These are phyloP conservation scores for Epichloe brachyelytri DNA, from an alignment of 2,329 filamentous ascomycete species.

Conservation along the genomic window DNA sequence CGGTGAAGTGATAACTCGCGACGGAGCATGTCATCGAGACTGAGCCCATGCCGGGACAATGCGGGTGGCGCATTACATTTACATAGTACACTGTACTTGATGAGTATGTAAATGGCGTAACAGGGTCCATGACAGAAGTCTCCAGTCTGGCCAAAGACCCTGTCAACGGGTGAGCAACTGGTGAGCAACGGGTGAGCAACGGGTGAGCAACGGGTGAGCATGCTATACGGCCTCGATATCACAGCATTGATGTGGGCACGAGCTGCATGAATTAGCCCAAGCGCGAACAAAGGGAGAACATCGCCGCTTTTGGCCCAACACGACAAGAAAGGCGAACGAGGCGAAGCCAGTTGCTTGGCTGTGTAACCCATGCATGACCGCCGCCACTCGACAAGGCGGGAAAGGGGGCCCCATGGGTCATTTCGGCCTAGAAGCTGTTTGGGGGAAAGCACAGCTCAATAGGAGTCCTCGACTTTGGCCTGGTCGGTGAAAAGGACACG, in stretches of 20 bases:
- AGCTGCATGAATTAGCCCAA: neutral
- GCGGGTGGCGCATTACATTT: neutral
- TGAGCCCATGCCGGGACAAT: neutral
- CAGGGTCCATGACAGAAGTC: neutral
- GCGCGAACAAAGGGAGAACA: neutral
- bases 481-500: neutral
- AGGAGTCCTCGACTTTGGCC: neutral
- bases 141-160: neutral
- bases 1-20: neutral
- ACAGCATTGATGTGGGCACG: neutral
- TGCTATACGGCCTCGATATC: neutral
- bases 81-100: neutral
- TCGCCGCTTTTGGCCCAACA: neutral
- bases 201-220: neutral
- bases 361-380: slow-evolving; percentile 5
- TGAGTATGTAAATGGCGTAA: neutral
- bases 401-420: neutral
- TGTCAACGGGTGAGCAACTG: neutral
- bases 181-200: neutral
- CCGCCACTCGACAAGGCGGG: slow-evolving; percentile 5
- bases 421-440: neutral
- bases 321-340: neutral
- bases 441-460: neutral
- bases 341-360: neutral
- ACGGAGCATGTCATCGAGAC: neutral